Evolutionary conservation across 2,329 filamentous ascomycete genomes (phyloP).

Genomic region (Aphanocladium album): DNA sequence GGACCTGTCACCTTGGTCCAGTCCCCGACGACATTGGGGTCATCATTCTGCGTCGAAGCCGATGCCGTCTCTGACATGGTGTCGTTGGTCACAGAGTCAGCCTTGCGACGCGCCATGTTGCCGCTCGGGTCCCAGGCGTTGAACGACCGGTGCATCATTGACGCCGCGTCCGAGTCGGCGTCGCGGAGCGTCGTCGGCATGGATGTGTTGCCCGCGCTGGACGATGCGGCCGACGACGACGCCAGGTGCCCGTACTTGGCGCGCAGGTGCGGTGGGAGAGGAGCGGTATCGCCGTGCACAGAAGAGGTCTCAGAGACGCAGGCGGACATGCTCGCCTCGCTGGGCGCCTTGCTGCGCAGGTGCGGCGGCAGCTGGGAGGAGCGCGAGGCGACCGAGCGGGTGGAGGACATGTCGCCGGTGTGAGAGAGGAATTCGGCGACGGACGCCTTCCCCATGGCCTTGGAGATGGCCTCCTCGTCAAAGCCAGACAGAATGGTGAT

Average conservation of each 20-base stretch:
- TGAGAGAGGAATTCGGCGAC: neutral
- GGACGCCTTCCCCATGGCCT: neutral
- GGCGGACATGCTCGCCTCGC: neutral
- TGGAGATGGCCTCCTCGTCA: constrained; percentile 1
- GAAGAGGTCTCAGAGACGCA: neutral
- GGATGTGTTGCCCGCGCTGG: neutral
- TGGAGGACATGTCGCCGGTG: neutral
- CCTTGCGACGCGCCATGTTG: neutral
- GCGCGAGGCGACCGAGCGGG: neutral
- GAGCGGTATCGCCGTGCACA: neutral
- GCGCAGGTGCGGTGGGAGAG: neutral
- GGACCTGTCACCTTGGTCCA: neutral
- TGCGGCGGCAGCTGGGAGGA: constrained; percentile 10
- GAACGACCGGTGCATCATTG: neutral
- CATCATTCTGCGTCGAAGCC: neutral
- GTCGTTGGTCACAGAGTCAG: neutral
- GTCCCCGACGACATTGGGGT: constrained; percentile 4
- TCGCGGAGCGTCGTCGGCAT: constrained; percentile 5
- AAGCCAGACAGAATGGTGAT: constrained; percentile 22
- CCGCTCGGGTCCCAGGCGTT: constrained; percentile 9
- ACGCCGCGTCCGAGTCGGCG: neutral
- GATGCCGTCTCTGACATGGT: neutral
- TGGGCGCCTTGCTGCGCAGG: neutral
- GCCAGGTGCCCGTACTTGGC: neutral
- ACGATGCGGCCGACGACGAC: neutral